Conservation (phyloP, 2,329 filamentous ascomycete species). For the Laburnicola sp. region DNA sequence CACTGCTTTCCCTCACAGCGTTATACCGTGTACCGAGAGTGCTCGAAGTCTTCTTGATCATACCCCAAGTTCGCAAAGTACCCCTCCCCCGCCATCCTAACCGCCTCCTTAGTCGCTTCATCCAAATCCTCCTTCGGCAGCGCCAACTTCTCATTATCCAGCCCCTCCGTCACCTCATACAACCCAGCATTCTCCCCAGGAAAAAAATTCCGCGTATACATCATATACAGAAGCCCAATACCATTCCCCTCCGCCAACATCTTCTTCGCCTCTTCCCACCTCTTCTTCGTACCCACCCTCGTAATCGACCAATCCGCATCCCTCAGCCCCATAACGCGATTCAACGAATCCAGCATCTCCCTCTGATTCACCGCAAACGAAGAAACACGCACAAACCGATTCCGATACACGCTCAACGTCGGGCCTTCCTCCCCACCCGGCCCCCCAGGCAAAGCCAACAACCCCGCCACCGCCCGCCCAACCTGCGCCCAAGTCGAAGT, state of each 20-base stretch:
- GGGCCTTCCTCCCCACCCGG: conserved; percentile 15
- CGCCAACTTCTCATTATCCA: conserved; percentile 58
- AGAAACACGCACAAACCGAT: conserved; percentile 36
- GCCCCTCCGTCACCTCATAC: conserved; percentile 15
- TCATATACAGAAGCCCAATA: conserved; percentile 50
- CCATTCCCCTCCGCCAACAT: conserved; percentile 50
- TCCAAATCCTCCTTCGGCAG: conserved; percentile 64
- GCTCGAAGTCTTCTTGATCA: too few species aligned
- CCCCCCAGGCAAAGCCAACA: conserved; percentile 44
- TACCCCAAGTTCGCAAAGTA: conserved; percentile 10
- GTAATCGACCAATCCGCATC: conserved; percentile 64
- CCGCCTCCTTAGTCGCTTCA: conserved; percentile 56
- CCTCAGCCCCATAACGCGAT: conserved; percentile 60
- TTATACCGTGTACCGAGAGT: too few species aligned
- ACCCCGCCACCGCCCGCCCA: conserved; percentile 55
- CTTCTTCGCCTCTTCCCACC: conserved; percentile 55
- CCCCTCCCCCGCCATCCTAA: conserved; percentile 50
- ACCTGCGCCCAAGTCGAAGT: conserved; percentile 63
- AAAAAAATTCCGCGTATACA: conserved; percentile 47
- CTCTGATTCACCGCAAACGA: conserved; percentile 53
- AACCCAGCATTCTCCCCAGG: conserved; percentile 20
- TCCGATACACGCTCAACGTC: conserved; percentile 18
- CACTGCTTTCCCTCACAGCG: too few species aligned
- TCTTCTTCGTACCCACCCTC: conserved; percentile 51
- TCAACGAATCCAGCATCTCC: conserved; percentile 66